Evolutionary conservation across 1,284 basidiomycete genomes (phyloP), one percentile per base, ranked within the genome.

Genomic region (Ganoderma multipileum): DNA sequence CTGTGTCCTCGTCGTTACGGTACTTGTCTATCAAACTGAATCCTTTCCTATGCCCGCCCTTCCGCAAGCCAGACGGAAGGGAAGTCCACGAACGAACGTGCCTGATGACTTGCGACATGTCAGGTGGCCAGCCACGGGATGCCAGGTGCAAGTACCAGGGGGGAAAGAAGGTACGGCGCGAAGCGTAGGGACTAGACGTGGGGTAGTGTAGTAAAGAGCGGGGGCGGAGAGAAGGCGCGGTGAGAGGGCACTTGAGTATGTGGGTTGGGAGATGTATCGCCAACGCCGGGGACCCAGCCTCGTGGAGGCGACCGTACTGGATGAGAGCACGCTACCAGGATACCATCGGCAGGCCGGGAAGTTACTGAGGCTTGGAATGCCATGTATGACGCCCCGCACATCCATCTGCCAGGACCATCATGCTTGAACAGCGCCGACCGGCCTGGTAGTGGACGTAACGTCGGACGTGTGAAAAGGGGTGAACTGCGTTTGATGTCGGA

Each of bases 81-180:
- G 55, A 58, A 38, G 55, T 58, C 55, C 55, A 58, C 18, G 55
- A 58, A 58, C 55, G 55, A 58, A 58, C 55, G 55, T 38, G 55
- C 33, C 55, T 58, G 55, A 58, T 58, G 33, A 58, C 55, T 58
- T 58, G 55, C 55, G 55, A 58, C 55, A 58, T 58, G 20, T 58
- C 33, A 30, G 55, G 55, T 58, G 55, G 55, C 55, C 55, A 58
- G 55, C 55, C 55, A 58, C 55, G 55, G 33, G 55, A 58, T 11
- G 30, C 55, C 55, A 38, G 30, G 33, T n/a, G 55, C 55, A 58
- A 58, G 55, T 58, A 58, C 55, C 55, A 58, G 54, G 55, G 33
- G 9, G 33, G 16, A 26, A 12, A 36, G 33, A 30, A 58, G 55
- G 55, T 58, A 58, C 55, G 33, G n/a, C 33, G 33, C 55, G 55